Base-by-base conservation (phyloP, 2,329 filamentous ascomycete species). In the Nemania sp. region DNA sequence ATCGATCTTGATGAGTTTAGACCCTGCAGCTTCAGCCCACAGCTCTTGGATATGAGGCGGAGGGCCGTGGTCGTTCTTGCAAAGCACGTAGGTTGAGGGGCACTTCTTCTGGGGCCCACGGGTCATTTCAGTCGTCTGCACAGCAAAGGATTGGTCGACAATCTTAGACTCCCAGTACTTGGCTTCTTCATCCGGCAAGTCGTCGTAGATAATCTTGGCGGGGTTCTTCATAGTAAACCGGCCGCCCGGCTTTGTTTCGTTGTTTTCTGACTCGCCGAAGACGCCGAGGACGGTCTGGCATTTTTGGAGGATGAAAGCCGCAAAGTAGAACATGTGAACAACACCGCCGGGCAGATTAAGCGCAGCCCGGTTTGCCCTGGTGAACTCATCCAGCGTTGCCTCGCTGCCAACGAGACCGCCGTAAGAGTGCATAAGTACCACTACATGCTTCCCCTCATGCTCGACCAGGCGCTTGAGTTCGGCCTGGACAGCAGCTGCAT, bases 341-440 rank as follows among this genome's bases (percentile, higher is more conserved):
- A 49, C 22, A 18, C 45, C 45, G 45, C 45, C 45, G 20, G 45
- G 45, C 1, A 49, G 45, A 18, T 24, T 26, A 26, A 49, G 45
- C 20, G 45, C 5, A 26, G 45, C n/a, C 13, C 45, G 45, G 5
- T 24, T 49, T 5, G 45, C 45, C 45, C 45, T 22, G 45, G 45
- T 49, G 10, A 49, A 26, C 15, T 49, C 45, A 11, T 49, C 45
- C 45, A 49, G 20, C n/a, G 45, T 26, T 22, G 45, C 45, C 45
- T 49, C 45, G 22, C 6, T 49, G 45, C 45, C 45, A 26, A 49
- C 45, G 22, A 49, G 45, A 8, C 45, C 45, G 7, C 45, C 45
- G 45, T 49, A 49, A 22, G 45, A 49, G 22, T 49, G 45, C 45
- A 49, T 49, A 11, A 49, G 45, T 22, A 49, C 20, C 22, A 49